Evolutionary conservation across 768 basidiomycete species (phyloP).

Genomic region (Russula foetens): DNA sequence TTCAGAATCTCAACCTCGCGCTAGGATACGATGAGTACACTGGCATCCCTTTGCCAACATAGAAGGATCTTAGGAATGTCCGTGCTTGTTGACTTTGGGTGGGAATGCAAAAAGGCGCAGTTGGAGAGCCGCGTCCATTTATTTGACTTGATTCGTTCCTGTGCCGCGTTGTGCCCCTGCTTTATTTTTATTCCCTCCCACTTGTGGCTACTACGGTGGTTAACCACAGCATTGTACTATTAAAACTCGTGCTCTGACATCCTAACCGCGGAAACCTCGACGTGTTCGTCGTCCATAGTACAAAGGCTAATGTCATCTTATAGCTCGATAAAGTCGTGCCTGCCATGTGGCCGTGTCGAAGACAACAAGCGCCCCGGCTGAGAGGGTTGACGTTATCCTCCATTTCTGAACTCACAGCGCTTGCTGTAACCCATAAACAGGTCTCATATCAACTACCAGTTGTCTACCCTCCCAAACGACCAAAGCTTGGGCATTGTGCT

Average conservation of each 20-base stretch:
- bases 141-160: background rate
- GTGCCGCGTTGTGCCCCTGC: too few relatives aligned
- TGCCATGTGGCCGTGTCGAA: background rate
- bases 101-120: too few relatives aligned
- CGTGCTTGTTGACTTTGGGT: background rate
- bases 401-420: background rate
- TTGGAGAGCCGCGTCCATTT: too few relatives aligned
- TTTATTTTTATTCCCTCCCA: too few relatives aligned
- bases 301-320: background rate
- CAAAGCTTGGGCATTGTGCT: background rate
- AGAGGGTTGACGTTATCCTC: background rate
- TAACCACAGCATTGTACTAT: background rate
- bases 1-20: slow-evolving; percentile 81
- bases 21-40: slow-evolving; percentile 81
- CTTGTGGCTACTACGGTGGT: background rate
- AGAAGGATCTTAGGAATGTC: background rate
- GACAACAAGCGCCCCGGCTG: background rate
- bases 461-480: background rate
- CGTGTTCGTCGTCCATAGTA: background rate
- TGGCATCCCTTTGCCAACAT: slow-evolving; percentile 49
- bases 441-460: background rate
- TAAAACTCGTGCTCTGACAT: too few relatives aligned
- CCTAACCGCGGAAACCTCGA: background rate
- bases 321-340: background rate
- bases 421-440: background rate